Conservation (phyloP, 208 protist species). For the Phytomonas sp. region DNA sequence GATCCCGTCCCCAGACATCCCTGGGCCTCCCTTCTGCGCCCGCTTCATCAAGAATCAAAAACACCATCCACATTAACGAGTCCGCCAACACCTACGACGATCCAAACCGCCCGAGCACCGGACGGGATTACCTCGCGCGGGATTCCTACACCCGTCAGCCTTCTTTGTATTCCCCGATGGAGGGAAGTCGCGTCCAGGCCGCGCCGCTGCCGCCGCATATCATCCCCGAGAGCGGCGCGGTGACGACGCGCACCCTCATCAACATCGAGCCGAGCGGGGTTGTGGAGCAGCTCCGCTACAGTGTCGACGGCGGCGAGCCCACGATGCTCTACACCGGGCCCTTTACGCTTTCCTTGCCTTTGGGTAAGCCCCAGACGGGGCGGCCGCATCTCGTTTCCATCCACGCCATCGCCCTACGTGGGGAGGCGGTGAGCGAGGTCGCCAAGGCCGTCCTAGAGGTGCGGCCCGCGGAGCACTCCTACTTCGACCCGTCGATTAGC, state of each 20-base stretch:
- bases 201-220: slow-evolving; percentile 38
- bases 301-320: slow-evolving; percentile 65
- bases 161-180: background rate
- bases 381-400: slow-evolving; percentile 27
- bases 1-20: background rate
- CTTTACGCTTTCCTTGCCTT: slow-evolving; percentile 59
- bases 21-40: too few relatives aligned
- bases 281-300: slow-evolving; percentile 71
- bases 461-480: slow-evolving; percentile 42
- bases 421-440: slow-evolving; percentile 27
- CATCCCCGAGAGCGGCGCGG: slow-evolving; percentile 40
- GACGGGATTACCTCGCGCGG: background rate
- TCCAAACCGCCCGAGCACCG: background rate
- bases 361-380: slow-evolving; percentile 15
- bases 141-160: background rate
- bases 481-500: slow-evolving; percentile 46
- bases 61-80: background rate
- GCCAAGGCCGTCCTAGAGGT: slow-evolving; percentile 40
- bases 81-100: background rate
- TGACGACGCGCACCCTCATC: slow-evolving; percentile 66
- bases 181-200: background rate
- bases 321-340: slow-evolving; percentile 63
- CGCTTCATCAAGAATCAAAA: too few relatives aligned
- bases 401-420: slow-evolving; percentile 39
- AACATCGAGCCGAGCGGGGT: slow-evolving; percentile 41